Evolutionary conservation across 2,329 filamentous ascomycete genomes (phyloP), one percentile per base, ranked within the genome.

Genomic region (Blastomyces emzantsi): DNA sequence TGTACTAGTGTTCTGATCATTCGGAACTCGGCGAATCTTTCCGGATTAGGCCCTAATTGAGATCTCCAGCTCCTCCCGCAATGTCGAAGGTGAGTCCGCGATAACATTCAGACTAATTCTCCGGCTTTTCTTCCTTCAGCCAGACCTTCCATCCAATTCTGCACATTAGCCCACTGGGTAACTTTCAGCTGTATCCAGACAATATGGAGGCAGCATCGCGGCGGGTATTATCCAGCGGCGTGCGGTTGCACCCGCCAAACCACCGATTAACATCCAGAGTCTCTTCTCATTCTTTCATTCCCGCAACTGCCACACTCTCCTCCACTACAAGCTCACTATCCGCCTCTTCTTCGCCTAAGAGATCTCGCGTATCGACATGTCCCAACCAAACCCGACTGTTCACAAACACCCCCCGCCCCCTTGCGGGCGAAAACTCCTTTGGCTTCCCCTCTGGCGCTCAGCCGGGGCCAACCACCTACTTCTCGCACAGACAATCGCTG

Each of bases 381-480:
- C 19, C 13, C 33, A 41, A 57, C 55, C 33, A 25, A 39, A 3
- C 13, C 63, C 68, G 73, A 66, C 66, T 68, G 55, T 66, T 77
- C 62, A 73, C 73, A 39, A 74, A 68, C 47, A 69, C 74, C 15
- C 67, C 71, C 33, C 69, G 64, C 22, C 64, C 61, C 39, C 69
- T 68, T 2, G 74, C 72, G 3, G 72, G 72, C 15, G 75, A 76
- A 45, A 70, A 72, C 9, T 71, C 75, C 3, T 70, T 77, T 33
- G 69, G 68, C 43, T 69, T 74, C 51, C 64, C 68, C 8, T 67
- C 70, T 11, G 68, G 60, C 28, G 73, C 75, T 62, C 71, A 81
- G 3, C 25, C 22, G 22, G 47, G 33, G 13, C 84, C 88, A 45
- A 83, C 87, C 8, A 87, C 89, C n/a, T 95, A 95, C 78, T 96